Base-by-base conservation (phyloP, 2,329 filamentous ascomycete species). In the Neonectria punicea region DNA sequence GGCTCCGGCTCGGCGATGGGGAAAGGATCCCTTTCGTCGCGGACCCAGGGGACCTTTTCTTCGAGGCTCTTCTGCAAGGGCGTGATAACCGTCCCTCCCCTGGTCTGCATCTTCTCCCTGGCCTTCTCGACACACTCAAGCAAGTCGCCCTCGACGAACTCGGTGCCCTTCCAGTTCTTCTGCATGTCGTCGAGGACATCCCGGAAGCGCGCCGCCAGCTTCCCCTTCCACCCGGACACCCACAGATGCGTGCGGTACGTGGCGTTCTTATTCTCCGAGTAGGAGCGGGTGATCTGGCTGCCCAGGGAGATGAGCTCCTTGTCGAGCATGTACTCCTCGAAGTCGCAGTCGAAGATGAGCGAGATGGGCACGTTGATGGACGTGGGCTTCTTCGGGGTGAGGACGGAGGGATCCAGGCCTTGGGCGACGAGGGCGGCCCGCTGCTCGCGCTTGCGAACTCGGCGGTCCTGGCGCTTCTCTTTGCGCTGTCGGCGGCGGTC, bases 301-400 rank as follows among this genome's bases (percentile, higher is more conserved):
- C 89, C 88, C 13, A 99, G 85, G 5, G 93, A 97, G 60, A 94
- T 90, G 32, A 92, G 84, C 80, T 99, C 96, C 71, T 92, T 91
- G 41, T 95, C 92, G 55, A 85, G 86, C 96, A 99, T 99, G 75
- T 94, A 87, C 46, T 92, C 84, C 78, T 99, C 94, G 77, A 97
- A 99, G 70, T 92, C 90, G 80, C 95, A 98, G 81, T 99, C 96
- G 67, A 99, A 83, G 64, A 99, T 85, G 70, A 99, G 83, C 0
- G 93, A 88, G 22, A 98, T 82, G 2, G 94, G 94, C 0, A 97
- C 86, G 61, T 89, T 87, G 53, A 84, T 81, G 47, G 80, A 74
- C 46, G 73, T 74, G 51, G 75, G 76, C 67, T 77, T 81, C 75
- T 76, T 77, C 61, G 76, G 76, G 36, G 74, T 69, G 16, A 74